A percentile compares a stretch with the other conserved stretches of the same genome.
These are phyloP conservation scores for Penicillium arizonense DNA, from an alignment of 495 filamentous ascomycete species.

Conservation along the genomic window DNA sequence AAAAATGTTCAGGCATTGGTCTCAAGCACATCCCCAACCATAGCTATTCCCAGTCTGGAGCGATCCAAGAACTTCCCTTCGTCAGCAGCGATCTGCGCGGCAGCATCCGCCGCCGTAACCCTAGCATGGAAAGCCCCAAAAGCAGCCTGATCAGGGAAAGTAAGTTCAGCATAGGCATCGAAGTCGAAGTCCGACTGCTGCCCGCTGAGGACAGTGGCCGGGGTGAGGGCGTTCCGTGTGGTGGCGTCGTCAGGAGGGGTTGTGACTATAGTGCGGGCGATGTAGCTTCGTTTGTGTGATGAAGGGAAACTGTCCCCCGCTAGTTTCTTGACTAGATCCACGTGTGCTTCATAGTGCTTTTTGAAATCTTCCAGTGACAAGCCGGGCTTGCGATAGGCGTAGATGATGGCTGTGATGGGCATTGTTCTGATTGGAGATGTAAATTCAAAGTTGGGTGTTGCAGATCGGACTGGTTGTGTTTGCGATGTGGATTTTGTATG, in stretches of 20 bases:
- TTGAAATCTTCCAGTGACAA: conserved; percentile 22
- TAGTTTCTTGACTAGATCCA: conserved; percentile 14
- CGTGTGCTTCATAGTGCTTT: conserved; percentile 20
- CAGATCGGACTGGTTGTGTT: too few relatives aligned
- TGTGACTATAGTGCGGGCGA: conserved; percentile 15
- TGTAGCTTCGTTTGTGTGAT: conserved; percentile 23
- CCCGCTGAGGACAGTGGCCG: conserved; percentile 32
- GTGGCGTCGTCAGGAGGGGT: conserved; percentile 11
- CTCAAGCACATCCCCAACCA: conserved; percentile 25
- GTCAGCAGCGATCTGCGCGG: conserved; percentile 20
- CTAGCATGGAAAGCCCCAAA: conserved; percentile 27
- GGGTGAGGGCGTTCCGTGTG: conserved; percentile 19
- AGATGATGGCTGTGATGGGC: conserved; percentile 17
- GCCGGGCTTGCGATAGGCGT: conserved; percentile 23
- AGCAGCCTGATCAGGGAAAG: conserved; percentile 28
- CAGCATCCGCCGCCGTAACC: conserved; percentile 20
- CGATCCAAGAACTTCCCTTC: conserved; percentile 37
- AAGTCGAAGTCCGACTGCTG: conserved; percentile 38
- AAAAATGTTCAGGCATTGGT: conserved; percentile 11
- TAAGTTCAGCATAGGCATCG: conserved; percentile 36
- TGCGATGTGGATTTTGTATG: not conserved
- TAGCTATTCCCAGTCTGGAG: conserved; percentile 20
- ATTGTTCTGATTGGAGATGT: not conserved
- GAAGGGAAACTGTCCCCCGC: conserved; percentile 17
- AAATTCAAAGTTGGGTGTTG: not conserved